phyloP scores from a whole-genome alignment of 768 basidiomycete species.

The Amanita thiersii region DNA sequence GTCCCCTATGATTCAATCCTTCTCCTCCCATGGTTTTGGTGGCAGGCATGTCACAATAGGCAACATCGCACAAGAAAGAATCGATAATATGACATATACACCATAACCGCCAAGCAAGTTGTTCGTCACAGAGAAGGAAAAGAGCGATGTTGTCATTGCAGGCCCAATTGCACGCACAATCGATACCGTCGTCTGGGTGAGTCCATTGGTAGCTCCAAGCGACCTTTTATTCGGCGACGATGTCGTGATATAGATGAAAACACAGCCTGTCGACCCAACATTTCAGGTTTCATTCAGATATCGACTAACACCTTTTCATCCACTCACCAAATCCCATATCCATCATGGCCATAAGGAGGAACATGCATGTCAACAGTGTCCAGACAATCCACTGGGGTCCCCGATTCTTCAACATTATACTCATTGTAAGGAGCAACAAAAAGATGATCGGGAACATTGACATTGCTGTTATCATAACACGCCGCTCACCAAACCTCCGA shows the following conservation, averaged over 20 bases:
- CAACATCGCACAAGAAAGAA: conserved; percentile 26
- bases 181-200: conserved; percentile 42
- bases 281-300: neutral
- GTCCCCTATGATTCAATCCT: conserved; percentile 1
- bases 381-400: conserved; percentile 27
- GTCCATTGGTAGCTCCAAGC: conserved; percentile 51
- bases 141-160: conserved; percentile 41
- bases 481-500: conserved; percentile 27
- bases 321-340: conserved; percentile 35
- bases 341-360: conserved; percentile 24
- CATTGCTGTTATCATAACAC: neutral
- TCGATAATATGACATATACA: conserved; percentile 34
- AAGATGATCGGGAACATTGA: neutral
- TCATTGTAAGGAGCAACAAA: conserved; percentile 36
- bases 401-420: conserved; percentile 23
- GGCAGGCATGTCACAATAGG: conserved; percentile 31
- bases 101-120: conserved; percentile 43
- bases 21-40: conserved; percentile 26
- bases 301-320: neutral
- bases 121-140: conserved; percentile 40
- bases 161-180: conserved; percentile 48
- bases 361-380: conserved; percentile 22
- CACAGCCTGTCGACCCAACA: conserved; percentile 27
- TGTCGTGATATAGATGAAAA: conserved; percentile 44
- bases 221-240: conserved; percentile 44